Evolutionary conservation across 352 stramenopile genomes (phyloP).

Genomic region (Globisporangium emineosum): DNA sequence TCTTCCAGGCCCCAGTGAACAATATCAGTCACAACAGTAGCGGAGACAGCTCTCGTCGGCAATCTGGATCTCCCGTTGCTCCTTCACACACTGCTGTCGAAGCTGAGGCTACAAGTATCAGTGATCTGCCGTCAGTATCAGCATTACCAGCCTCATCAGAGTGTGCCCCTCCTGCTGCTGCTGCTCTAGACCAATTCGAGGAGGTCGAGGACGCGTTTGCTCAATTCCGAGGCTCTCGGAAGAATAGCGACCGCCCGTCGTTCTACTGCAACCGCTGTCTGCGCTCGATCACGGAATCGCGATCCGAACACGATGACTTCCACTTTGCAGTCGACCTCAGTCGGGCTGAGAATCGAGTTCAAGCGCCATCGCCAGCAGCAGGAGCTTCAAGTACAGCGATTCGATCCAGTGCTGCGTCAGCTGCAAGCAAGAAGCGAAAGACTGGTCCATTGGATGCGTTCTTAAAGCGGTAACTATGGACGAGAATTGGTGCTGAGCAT

Average conservation of each 20-base stretch:
- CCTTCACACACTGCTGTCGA: background rate
- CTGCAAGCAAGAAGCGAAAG: constrained; percentile 21
- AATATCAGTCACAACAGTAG: background rate
- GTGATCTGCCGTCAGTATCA: background rate
- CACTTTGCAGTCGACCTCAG: constrained; percentile 55
- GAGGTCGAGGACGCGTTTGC: constrained; percentile 10
- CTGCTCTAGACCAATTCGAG: background rate
- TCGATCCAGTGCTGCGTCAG: no score
- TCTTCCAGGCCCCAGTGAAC: constrained; percentile 27
- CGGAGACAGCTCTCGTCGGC: background rate
- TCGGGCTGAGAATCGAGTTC: constrained; percentile 19
- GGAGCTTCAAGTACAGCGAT: background rate
- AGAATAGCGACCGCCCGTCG: background rate
- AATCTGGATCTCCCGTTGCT: background rate
- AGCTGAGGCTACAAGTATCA: background rate
- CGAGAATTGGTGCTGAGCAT: background rate
- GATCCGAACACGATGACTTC: constrained; percentile 52
- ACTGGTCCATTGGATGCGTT: constrained; percentile 53
- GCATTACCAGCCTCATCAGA: background rate
- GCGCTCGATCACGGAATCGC: constrained; percentile 27
- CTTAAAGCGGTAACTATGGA: constrained; percentile 16
- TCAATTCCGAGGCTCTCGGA: constrained; percentile 16
- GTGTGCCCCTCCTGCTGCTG: background rate
- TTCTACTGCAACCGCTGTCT: constrained; percentile 43
- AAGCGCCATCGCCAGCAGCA: constrained; percentile 18